Evolutionary conservation across 345 rosid species (phyloP).

Genomic region (Triadica sebifera): DNA sequence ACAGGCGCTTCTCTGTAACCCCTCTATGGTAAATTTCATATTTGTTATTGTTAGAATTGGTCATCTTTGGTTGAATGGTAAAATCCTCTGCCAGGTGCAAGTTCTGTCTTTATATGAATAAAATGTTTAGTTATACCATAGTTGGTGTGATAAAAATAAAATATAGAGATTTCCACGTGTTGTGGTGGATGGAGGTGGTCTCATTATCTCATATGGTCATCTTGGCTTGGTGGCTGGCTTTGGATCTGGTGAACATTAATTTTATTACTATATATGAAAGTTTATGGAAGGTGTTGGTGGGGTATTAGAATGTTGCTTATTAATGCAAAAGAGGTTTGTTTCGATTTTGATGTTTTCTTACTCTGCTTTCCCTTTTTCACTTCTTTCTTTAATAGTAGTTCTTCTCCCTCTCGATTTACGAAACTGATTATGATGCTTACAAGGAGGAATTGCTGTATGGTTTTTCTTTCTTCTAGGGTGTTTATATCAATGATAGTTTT

Average conservation of each 20-base stretch:
- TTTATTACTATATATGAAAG: not conserved
- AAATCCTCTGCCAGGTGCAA: not conserved
- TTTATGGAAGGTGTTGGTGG: not conserved
- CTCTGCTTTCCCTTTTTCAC: not conserved
- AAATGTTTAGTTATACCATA: not conserved
- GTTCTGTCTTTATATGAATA: not conserved
- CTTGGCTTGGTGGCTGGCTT: conserved; percentile 14
- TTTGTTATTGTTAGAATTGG: not conserved
- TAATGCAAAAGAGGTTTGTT: conserved; percentile 23
- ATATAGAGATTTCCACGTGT: conserved; percentile 27
- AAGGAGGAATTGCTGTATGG: not conserved
- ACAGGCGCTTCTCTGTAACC: not conserved
- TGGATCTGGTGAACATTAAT: conserved; percentile 36
- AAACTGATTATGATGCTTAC: conserved; percentile 18
- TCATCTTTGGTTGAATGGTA: too few relatives aligned
- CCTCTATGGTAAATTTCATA: not conserved
- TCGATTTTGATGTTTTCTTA: conserved; percentile 23
- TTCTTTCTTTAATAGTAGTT: not conserved
- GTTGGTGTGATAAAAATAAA: not conserved
- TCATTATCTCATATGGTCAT: not conserved
- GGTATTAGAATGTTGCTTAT: conserved; percentile 32
- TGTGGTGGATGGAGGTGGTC: conserved; percentile 1
- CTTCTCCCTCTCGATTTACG: conserved; percentile 1
- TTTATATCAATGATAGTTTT: not conserved
- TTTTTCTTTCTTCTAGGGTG: not conserved